Evolutionary conservation across 345 rosid genomes (phyloP).

Genomic region (Zanthoxylum bungeanum): DNA sequence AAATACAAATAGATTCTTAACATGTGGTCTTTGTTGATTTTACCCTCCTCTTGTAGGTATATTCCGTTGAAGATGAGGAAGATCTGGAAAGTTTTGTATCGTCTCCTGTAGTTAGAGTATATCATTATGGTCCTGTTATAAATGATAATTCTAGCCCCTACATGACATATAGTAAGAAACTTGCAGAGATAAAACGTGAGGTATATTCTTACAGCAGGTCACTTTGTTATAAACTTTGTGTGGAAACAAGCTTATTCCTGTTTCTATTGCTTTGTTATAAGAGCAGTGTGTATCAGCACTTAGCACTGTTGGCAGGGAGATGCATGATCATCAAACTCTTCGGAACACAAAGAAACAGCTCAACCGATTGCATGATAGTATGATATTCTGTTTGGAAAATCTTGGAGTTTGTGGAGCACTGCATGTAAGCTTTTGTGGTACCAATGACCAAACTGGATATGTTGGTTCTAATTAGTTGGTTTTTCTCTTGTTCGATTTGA

Average conservation of each 20-base stretch:
- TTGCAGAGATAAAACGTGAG: constrained; percentile 55
- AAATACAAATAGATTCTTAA: neutral
- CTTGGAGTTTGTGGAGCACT: constrained; percentile 87
- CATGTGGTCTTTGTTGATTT: no score
- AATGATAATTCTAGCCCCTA: constrained; percentile 32
- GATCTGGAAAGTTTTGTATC: constrained; percentile 66
- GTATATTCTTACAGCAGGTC: constrained; percentile 30
- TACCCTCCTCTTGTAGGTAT: constrained; percentile 46
- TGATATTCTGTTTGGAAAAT: constrained; percentile 53
- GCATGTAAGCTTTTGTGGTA: constrained; percentile 45
- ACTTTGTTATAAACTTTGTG: constrained; percentile 16
- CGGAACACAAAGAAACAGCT: constrained; percentile 56
- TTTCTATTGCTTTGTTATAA: constrained; percentile 26
- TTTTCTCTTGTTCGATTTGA: neutral
- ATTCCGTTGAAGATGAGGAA: constrained; percentile 61
- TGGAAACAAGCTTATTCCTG: constrained; percentile 13
- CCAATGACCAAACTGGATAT: constrained; percentile 14
- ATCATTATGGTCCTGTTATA: constrained; percentile 49
- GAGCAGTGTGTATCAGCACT: constrained; percentile 66
- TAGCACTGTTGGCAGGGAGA: constrained; percentile 43
- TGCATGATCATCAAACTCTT: constrained; percentile 41
- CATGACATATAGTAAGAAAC: constrained; percentile 27
- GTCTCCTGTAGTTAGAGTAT: constrained; percentile 63
- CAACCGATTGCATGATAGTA: constrained; percentile 62
- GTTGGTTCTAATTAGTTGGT: constrained; percentile 6